Percentiles rank a stretch among this genome's conserved stretches.
Evolutionary conservation across 148 eudicot genomes (phyloP).

Genomic region (Camellia lanceoleosa): DNA sequence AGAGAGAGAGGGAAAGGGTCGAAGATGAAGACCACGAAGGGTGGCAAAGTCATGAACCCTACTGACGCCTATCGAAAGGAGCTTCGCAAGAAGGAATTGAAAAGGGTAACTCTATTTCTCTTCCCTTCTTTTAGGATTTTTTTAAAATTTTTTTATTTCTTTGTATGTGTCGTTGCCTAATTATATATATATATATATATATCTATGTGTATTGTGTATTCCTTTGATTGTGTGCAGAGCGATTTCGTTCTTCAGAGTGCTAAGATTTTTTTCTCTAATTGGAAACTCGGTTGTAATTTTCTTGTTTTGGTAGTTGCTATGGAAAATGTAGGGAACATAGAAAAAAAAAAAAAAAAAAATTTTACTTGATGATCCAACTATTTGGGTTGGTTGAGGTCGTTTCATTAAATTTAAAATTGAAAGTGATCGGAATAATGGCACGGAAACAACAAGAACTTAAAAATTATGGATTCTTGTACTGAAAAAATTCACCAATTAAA

Average conservation of each 20-base stretch:
- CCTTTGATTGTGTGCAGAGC: neutral
- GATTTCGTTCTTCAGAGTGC: neutral
- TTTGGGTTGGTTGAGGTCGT: neutral
- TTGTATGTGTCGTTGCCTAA: neutral
- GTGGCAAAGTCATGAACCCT: constrained; percentile 95
- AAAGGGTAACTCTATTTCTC: constrained; percentile 44
- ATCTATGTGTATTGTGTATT: neutral
- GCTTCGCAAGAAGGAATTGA: constrained; percentile 86
- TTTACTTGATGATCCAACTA: neutral
- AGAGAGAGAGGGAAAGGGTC: neutral
- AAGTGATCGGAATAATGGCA: too few relatives aligned
- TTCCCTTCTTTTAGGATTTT: too few relatives aligned
- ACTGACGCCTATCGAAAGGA: constrained; percentile 94
- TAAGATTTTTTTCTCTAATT: neutral
- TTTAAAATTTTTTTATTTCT: neutral
- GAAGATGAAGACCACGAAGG: constrained; percentile 92
- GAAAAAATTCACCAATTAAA: too few relatives aligned
- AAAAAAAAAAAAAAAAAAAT: neutral
- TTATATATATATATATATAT: neutral
- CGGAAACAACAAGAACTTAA: too few relatives aligned
- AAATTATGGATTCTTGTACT: too few relatives aligned
- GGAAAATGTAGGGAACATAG: neutral
- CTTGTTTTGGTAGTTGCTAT: neutral
- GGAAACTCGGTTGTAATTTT: neutral
- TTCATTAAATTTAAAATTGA: neutral